Conservation (phyloP, 2,329 filamentous ascomycete species). For the Alternaria sp. region DNA sequence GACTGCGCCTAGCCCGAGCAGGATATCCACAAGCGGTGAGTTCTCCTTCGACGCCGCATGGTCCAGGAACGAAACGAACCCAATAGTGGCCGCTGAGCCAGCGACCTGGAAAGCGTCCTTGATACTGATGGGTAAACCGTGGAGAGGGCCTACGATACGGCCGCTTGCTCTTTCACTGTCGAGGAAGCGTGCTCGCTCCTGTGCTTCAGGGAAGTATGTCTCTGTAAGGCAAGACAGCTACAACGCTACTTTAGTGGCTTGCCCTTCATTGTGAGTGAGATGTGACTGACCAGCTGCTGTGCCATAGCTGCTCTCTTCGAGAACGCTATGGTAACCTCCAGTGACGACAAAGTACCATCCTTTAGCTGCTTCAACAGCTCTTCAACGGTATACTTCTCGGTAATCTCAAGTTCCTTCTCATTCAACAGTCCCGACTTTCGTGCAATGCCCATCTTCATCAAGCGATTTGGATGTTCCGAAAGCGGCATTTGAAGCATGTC, state of each 20-base stretch:
- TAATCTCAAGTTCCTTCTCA: conserved; percentile 54
- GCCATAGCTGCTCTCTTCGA: conserved; percentile 59
- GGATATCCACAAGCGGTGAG: conserved; percentile 61
- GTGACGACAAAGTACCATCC: conserved; percentile 52
- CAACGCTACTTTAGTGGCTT: neutral
- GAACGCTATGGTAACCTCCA: conserved; percentile 57
- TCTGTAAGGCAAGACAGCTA: conserved; percentile 65
- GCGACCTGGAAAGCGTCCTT: conserved; percentile 71
- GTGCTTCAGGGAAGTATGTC: conserved; percentile 59
- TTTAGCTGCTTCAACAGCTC: conserved; percentile 46
- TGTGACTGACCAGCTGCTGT: conserved; percentile 55
- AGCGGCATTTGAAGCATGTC: conserved; percentile 1
- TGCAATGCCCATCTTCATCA: conserved; percentile 53
- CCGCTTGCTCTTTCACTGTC: conserved; percentile 55
- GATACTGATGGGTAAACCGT: conserved; percentile 67
- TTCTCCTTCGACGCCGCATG: conserved; percentile 57
- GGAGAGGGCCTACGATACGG: conserved; percentile 64
- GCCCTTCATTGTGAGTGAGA: neutral
- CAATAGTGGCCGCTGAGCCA: conserved; percentile 60
- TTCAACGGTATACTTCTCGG: conserved; percentile 42
- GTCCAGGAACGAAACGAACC: conserved; percentile 65
- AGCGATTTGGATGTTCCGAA: neutral
- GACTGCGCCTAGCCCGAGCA: conserved; percentile 66
- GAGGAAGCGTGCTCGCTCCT: conserved; percentile 56
- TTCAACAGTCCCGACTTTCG: conserved; percentile 62